Conservation (phyloP, 2,329 filamentous ascomycete species). For the Bipolaris gigantea region DNA sequence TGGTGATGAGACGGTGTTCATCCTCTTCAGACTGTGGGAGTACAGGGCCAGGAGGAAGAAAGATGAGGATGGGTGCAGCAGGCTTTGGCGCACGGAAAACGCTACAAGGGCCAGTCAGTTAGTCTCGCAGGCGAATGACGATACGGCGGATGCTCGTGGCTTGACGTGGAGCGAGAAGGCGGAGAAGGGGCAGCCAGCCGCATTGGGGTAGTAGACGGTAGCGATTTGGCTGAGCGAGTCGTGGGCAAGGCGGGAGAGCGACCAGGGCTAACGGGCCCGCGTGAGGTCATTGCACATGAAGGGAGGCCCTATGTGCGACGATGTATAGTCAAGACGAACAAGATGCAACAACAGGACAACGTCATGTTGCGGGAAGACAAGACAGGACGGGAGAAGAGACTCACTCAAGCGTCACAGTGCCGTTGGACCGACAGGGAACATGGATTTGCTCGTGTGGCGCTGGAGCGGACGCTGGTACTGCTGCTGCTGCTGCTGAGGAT, state of each 20-base stretch:
- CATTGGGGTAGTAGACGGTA: not conserved
- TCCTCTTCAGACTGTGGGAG: conserved; percentile 25
- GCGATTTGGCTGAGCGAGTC: not conserved
- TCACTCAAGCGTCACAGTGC: conserved; percentile 48
- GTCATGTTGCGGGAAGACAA: conserved; percentile 2
- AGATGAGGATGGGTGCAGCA: conserved; percentile 44
- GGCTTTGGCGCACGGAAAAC: conserved; percentile 37
- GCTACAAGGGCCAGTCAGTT: conserved; percentile 26
- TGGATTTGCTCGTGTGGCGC: conserved; percentile 34
- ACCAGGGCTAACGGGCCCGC: not conserved
- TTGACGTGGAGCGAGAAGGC: not conserved
- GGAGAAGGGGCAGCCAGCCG: not conserved
- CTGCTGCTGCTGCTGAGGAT: conserved; percentile 27
- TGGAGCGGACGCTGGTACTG: too few relatives aligned
- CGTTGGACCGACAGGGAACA: conserved; percentile 49
- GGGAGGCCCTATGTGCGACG: not conserved
- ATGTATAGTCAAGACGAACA: not conserved
- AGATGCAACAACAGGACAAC: not conserved
- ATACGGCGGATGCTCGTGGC: not conserved
- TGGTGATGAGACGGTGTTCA: conserved; percentile 38
- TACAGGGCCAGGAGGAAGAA: conserved; percentile 50
- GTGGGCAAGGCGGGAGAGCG: not conserved
- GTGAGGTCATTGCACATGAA: conserved; percentile 13
- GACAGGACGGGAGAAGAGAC: conserved; percentile 13
- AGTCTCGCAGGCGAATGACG: not conserved